A percentile compares a stretch with the other conserved stretches of the same genome.
Evolutionary conservation across 2,329 filamentous ascomycete species (phyloP).

Genomic region (Aspergillus melleus): DNA sequence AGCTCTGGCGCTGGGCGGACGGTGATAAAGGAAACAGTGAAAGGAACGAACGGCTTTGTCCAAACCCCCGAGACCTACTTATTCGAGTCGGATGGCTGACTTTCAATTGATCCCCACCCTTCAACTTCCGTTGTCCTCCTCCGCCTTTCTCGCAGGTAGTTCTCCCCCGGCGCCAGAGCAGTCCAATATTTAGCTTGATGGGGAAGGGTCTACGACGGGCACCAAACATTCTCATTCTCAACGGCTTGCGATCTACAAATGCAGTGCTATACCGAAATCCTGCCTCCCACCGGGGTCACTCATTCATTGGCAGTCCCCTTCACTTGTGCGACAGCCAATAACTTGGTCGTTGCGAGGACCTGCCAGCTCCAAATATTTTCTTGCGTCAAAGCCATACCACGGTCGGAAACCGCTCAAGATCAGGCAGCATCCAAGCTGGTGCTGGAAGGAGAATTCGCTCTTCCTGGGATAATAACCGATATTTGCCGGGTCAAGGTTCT

Average conservation of each 20-base stretch:
- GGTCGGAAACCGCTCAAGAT: conserved; percentile 52
- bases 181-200: background rate
- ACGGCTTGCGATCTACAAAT: conserved; percentile 49
- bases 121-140: background rate
- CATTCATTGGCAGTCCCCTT: conserved; percentile 81
- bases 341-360: conserved; percentile 87
- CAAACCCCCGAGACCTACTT: background rate
- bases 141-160: conserved; percentile 7
- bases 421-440: conserved; percentile 74
- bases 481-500: conserved; percentile 74
- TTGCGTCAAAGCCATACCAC: conserved; percentile 57
- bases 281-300: conserved; percentile 90
- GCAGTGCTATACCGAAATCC: conserved; percentile 97
- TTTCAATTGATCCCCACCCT: background rate
- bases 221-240: conserved; percentile 1
- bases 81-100: background rate
- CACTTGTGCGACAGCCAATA: conserved; percentile 70
- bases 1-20: background rate
- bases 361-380: conserved; percentile 91
- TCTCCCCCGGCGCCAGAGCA: background rate
- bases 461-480: conserved; percentile 82
- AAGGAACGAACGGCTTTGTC: background rate
- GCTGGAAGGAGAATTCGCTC: conserved; percentile 77
- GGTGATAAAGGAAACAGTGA: background rate
- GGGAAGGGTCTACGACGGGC: background rate